Percentiles rank a stretch among this genome's conserved stretches.
Evolutionary conservation across 2,329 filamentous ascomycete genomes (phyloP).

Genomic region (Hymenoscyphus repandus): DNA sequence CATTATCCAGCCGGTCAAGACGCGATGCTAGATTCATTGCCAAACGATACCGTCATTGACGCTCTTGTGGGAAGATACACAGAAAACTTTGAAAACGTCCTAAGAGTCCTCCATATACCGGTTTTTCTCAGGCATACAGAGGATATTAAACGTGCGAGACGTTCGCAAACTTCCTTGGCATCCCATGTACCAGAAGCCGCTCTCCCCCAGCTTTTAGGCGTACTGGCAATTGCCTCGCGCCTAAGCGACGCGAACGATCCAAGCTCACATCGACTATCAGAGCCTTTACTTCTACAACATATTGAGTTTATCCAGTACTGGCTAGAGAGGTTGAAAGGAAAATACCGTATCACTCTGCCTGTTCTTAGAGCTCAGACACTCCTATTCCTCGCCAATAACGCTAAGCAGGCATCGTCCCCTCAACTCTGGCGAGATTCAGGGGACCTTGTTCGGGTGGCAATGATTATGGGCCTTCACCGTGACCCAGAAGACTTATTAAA

Average conservation of each 20-base stretch:
- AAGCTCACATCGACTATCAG: constrained; percentile 3
- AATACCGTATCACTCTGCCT: constrained; percentile 11
- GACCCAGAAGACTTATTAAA: constrained; percentile 45
- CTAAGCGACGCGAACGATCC: constrained; percentile 12
- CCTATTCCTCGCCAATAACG: constrained; percentile 10
- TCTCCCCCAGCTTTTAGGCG: constrained; percentile 16
- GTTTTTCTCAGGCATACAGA: constrained; percentile 13
- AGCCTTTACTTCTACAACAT: constrained; percentile 11
- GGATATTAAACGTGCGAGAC: constrained; percentile 6
- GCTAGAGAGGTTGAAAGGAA: constrained; percentile 15
- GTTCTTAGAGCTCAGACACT: constrained; percentile 13
- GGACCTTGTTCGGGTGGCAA: constrained; percentile 43
- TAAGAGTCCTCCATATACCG: constrained; percentile 18
- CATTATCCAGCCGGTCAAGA: constrained; percentile 32
- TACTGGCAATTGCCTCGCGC: constrained; percentile 13
- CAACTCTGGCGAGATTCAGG: constrained; percentile 31
- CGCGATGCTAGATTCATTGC: constrained; percentile 17
- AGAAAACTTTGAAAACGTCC: constrained; percentile 15
- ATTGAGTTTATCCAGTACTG: constrained; percentile 12
- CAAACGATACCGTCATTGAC: constrained; percentile 5
- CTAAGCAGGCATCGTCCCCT: constrained; percentile 1
- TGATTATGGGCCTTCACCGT: constrained; percentile 53
- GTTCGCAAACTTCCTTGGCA: constrained; percentile 4
- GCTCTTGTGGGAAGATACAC: constrained; percentile 12
- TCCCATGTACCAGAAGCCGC: constrained; percentile 8